Evolutionary conservation across 345 rosid species (phyloP).

Genomic region (Citrus sp.): DNA sequence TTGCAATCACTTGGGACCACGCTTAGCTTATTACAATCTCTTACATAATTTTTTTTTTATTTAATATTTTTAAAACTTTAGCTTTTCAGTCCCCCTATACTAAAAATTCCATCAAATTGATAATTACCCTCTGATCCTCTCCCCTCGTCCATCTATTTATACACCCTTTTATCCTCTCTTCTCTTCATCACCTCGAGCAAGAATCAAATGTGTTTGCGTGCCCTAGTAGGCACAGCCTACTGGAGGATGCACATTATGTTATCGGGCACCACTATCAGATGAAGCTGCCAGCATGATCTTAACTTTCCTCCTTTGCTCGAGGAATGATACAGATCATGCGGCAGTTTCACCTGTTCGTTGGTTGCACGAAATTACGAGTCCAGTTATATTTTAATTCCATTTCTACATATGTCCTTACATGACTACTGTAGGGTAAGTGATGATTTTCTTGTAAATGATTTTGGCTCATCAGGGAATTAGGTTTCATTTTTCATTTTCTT

Average conservation of each 20-base stretch:
- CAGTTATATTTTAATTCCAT: not conserved
- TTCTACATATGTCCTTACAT: not conserved
- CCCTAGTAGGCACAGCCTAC: not conserved
- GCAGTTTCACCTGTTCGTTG: constrained; percentile 84
- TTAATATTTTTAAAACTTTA: not conserved
- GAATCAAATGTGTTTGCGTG: not conserved
- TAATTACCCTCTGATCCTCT: constrained; percentile 15
- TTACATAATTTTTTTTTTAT: not conserved
- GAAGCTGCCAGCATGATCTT: constrained; percentile 99
- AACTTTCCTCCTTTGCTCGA: constrained; percentile 32
- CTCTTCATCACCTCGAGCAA: constrained; percentile 8
- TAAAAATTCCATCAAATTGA: constrained; percentile 7
- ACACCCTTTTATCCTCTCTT: constrained; percentile 18
- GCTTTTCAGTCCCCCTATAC: not conserved
- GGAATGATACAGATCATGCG: constrained; percentile 75
- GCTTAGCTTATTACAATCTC: constrained; percentile 4
- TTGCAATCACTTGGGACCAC: constrained; percentile 44
- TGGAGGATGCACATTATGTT: constrained; percentile 10
- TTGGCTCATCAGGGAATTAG: constrained; percentile 16
- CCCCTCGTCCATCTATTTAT: constrained; percentile 20
- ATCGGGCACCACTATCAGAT: constrained; percentile 67
- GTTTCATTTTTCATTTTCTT: not conserved
- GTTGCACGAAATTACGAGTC: constrained; percentile 37
- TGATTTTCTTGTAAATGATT: constrained; percentile 10
- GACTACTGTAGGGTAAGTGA: constrained; percentile 12